phyloP scores from a whole-genome alignment of 108 stramenopile species.

The Nitzschia sp. region DNA sequence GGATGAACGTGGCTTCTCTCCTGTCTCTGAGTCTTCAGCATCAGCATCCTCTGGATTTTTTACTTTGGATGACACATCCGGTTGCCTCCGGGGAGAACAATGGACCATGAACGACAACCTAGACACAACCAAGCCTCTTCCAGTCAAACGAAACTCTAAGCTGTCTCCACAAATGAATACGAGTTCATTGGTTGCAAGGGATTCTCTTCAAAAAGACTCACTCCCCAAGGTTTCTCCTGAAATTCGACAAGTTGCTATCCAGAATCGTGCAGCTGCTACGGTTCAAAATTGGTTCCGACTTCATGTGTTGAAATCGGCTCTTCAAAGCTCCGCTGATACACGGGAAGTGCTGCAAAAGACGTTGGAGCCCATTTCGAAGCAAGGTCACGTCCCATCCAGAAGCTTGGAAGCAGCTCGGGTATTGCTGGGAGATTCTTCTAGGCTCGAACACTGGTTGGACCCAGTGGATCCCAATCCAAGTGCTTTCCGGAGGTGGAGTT shows the following conservation, averaged over 20 bases:
- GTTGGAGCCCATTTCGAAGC: not conserved
- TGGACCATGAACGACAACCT: too few relatives aligned
- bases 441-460: slow-evolving; percentile 6
- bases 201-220: too few relatives aligned
- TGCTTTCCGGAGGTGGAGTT: slow-evolving; percentile 1
- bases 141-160: too few relatives aligned
- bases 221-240: too few relatives aligned
- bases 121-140: too few relatives aligned
- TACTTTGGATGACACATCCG: slow-evolving; percentile 12
- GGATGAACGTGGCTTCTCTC: too few relatives aligned
- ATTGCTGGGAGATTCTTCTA: not conserved
- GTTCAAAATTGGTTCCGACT: slow-evolving; percentile 22
- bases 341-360: slow-evolving; percentile 8
- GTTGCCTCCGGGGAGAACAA: not conserved
- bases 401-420: not conserved
- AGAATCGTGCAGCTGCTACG: slow-evolving; percentile 4
- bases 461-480: not conserved
- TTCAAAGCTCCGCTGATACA: not conserved
- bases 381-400: not conserved
- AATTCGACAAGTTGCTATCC: not conserved
- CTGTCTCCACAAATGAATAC: too few relatives aligned
- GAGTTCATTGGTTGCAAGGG: too few relatives aligned
- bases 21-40: too few relatives aligned
- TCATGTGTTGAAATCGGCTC: slow-evolving; percentile 5
- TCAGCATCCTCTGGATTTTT: slow-evolving; percentile 17